Evolutionary conservation across 2,329 filamentous ascomycete genomes (phyloP).

Genomic region (Endothia cerciana): DNA sequence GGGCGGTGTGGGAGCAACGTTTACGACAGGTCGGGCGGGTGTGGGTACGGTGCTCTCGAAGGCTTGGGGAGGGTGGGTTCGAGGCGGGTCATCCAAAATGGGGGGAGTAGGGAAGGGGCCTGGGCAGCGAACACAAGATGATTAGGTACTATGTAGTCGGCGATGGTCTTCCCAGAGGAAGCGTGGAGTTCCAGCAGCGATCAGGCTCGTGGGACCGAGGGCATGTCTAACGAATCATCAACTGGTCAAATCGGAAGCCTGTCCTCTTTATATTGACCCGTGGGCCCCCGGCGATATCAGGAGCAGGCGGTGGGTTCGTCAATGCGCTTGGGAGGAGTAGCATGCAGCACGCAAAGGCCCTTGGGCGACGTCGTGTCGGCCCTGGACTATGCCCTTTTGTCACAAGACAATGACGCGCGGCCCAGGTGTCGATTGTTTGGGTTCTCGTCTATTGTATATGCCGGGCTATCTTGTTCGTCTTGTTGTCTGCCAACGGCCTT

Average conservation of each 20-base stretch:
- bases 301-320: background rate
- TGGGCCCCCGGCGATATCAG: background rate
- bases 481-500: background rate
- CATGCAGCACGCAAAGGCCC: background rate
- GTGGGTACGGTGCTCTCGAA: background rate
- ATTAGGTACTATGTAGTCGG: background rate
- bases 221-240: background rate
- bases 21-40: background rate
- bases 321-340: background rate
- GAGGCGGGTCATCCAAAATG: background rate
- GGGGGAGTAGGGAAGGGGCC: background rate
- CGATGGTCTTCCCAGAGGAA: background rate
- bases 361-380: background rate
- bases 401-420: constrained; percentile 7
- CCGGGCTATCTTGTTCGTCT: background rate
- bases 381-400: constrained; percentile 11
- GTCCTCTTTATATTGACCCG: background rate
- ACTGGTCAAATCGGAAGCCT: background rate
- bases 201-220: background rate
- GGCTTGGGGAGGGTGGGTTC: background rate
- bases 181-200: background rate
- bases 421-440: background rate
- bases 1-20: background rate
- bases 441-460: background rate
- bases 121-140: background rate